Base-by-base conservation (phyloP, 1,139 yeast genomes). In the Scheffersomyces quercinus region DNA sequence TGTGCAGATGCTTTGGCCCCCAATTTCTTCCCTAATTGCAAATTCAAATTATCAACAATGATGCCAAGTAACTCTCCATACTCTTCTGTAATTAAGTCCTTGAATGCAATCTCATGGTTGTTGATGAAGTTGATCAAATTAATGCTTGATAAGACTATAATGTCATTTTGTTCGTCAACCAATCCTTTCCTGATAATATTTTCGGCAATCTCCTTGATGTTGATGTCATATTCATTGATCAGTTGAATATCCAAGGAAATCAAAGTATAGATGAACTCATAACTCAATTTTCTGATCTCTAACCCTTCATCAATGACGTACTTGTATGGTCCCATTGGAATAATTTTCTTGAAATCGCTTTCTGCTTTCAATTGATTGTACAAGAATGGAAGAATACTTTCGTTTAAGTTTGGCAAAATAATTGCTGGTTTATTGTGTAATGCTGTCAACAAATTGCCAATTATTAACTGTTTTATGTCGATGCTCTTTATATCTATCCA, bases 241-340 rank as follows among this genome's bases (percentile, higher is more conserved):
- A 51, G 50, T 13, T 55, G 53, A 12, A 60, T 59, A 37, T 62
- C 62, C 29, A 67, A 48, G 1, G 65, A 60, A 24, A 67, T 60
- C 16, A 86, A 62, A 5, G 88, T 75, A 58, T 83, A 83, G 38
- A 88, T 67, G 29, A 85, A 68, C 57, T 88, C 96, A 59, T 84
- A 87, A 8, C 88, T 75, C 39, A 86, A 75, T 58, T 86, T 87
- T 43, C 97, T 73, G 45, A 83, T 78, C 49, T 83, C 90, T 38
- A 87, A 68, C 0, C 93, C 95, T 54, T 85, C 86, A 57, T 88
- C 97, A 37, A 87, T 79, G 47, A 83, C 82, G 58, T 87, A 91
- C 56, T 87, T 87, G 69, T 86, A 88, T 0, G 96, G 96, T 0
- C 97, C 97, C 83, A 89, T 87, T 38, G 85, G 87, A 34, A 88